These are phyloP conservation scores for Lepidium aucheri DNA, from an alignment of 345 rosid species.

Conservation along the genomic window DNA sequence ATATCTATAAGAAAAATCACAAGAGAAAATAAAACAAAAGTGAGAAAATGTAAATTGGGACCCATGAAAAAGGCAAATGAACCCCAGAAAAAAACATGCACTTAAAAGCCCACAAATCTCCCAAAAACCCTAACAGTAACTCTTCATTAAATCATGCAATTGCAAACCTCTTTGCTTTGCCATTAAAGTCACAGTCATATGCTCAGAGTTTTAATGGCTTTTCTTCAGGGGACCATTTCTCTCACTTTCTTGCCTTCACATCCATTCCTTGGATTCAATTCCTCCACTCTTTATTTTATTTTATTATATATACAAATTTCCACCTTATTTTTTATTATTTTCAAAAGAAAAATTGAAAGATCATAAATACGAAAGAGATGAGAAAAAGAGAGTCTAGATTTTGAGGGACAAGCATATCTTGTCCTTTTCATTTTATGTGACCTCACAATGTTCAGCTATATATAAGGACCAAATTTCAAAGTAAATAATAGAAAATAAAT, in stretches of 20 bases:
- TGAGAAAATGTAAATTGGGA: constrained; percentile 16
- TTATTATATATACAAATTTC: not conserved
- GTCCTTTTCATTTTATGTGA: constrained; percentile 29
- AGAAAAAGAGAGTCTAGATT: constrained; percentile 25
- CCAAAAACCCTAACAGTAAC: constrained; percentile 34
- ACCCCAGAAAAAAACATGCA: constrained; percentile 27
- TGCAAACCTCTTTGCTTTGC: constrained; percentile 30
- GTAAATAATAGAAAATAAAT: constrained; percentile 4
- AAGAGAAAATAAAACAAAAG: not conserved
- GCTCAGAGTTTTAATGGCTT: constrained; percentile 34
- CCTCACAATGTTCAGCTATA: constrained; percentile 31
- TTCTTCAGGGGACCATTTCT: constrained; percentile 32
- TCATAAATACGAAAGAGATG: constrained; percentile 19
- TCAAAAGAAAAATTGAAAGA: constrained; percentile 7
- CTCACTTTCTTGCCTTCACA: constrained; percentile 24
- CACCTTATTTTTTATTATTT: not conserved
- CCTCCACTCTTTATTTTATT: not conserved
- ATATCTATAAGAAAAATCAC: not conserved
- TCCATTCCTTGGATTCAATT: constrained; percentile 29
- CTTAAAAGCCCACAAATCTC: constrained; percentile 30
- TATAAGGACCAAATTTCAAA: constrained; percentile 20
- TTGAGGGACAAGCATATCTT: constrained; percentile 31
- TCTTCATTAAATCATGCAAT: constrained; percentile 31
- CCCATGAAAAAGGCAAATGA: constrained; percentile 12
- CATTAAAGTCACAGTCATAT: constrained; percentile 34